Evolutionary conservation across 176 grass and related monocot species (phyloP).

Genomic region (Oryza glumipatula): DNA sequence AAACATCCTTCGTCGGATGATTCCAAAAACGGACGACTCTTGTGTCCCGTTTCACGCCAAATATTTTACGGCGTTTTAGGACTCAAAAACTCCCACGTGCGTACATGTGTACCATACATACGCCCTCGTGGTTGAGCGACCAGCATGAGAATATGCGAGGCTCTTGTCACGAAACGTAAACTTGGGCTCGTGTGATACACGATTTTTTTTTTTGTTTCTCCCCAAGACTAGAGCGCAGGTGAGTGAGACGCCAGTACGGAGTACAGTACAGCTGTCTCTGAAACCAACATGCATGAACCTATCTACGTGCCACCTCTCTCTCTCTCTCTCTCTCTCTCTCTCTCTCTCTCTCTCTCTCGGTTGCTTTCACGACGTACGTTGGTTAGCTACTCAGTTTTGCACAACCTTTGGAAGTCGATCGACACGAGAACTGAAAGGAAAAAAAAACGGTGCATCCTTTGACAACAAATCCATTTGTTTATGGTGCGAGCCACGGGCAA

Average conservation of each 20-base stretch:
- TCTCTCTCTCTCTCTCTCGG: not conserved
- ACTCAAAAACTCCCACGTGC: constrained; percentile 15
- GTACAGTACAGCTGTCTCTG: not conserved
- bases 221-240: not conserved
- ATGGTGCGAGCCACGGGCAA: not conserved
- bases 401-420: not conserved
- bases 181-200: not conserved
- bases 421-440: constrained; percentile 15
- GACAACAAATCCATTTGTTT: not conserved
- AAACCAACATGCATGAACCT: not conserved
- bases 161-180: not conserved
- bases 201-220: not conserved
- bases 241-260: not conserved
- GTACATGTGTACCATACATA: too few relatives aligned
- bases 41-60: not conserved
- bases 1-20: constrained; percentile 4
- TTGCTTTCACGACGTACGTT: not conserved
- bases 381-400: not conserved
- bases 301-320: not conserved
- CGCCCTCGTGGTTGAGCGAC: not conserved
- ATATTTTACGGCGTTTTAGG: constrained; percentile 19
- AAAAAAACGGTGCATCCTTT: not conserved
- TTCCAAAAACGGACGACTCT: constrained; percentile 1
- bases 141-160: not conserved
- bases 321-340: not conserved